Percentiles rank a stretch among this genome's conserved stretches.
These are phyloP conservation scores for Noccaea bulbosa DNA, from an alignment of 345 rosid genomes.

Conservation along the genomic window DNA sequence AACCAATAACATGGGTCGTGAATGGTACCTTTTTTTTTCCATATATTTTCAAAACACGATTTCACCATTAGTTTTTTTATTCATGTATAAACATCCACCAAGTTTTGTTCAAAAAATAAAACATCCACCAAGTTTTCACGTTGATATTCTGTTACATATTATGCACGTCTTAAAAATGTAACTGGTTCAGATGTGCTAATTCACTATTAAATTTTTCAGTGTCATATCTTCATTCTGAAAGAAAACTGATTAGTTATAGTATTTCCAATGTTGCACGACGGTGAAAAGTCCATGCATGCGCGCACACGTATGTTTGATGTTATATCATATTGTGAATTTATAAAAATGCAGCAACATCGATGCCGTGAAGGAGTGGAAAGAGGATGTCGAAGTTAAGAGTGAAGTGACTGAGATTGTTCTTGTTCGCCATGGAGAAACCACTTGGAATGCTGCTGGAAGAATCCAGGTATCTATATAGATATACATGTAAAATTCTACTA, in stretches of 20 bases:
- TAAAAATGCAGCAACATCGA: slow-evolving; percentile 25
- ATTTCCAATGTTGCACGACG: neutral
- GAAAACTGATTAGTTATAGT: neutral
- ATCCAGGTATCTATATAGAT: slow-evolving; percentile 38
- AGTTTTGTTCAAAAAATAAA: no score
- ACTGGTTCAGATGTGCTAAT: neutral
- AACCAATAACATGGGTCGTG: slow-evolving; percentile 41
- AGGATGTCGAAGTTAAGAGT: slow-evolving; percentile 35
- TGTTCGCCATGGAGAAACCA: slow-evolving; percentile 51
- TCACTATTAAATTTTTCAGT: neutral
- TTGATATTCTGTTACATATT: neutral
- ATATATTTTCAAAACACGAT: neutral
- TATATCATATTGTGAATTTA: neutral
- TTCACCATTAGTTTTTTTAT: neutral
- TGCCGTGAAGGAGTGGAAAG: slow-evolving; percentile 33
- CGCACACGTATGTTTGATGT: neutral
- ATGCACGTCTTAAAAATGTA: neutral
- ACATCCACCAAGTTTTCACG: neutral
- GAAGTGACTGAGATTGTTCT: slow-evolving; percentile 46
- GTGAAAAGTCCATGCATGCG: neutral
- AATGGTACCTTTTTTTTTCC: slow-evolving; percentile 28
- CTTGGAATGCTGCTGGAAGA: slow-evolving; percentile 50
- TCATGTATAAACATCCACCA: neutral
- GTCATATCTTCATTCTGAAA: neutral
- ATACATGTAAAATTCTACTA: neutral